A percentile compares a stretch with the other conserved stretches of the same genome.
Conservation (phyloP, 1,139 yeast species). For the Hansenula lynferdii region DNA sequence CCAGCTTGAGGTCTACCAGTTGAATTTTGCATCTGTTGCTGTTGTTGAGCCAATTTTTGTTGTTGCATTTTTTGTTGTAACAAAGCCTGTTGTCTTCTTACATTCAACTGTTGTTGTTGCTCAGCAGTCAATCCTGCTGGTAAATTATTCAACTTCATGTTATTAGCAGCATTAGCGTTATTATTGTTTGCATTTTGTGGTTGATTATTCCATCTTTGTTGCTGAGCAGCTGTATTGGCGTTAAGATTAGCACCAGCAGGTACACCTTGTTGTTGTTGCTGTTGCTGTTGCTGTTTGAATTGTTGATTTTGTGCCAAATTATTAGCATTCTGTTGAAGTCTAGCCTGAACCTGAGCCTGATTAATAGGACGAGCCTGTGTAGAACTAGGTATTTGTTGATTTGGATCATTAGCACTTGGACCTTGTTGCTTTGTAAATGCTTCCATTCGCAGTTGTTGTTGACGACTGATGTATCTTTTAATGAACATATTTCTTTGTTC, state of each 20-base stretch:
- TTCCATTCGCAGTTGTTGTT: slow-evolving; percentile 17
- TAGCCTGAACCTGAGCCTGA: slow-evolving; percentile 7
- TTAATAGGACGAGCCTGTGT: slow-evolving; percentile 1
- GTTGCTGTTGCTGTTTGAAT: slow-evolving; percentile 20
- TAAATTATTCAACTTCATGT: slow-evolving; percentile 2
- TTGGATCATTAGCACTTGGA: slow-evolving; percentile 11
- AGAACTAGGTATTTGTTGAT: neutral
- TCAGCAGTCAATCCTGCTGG: slow-evolving; percentile 10
- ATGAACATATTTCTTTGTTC: slow-evolving; percentile 20
- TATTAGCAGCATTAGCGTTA: neutral
- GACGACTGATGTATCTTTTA: slow-evolving; percentile 19
- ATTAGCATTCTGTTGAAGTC: slow-evolving; percentile 13
- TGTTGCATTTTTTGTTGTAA: slow-evolving; percentile 10
- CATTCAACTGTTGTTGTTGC: slow-evolving; percentile 17
- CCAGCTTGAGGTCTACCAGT: neutral
- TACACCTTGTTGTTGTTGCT: slow-evolving; percentile 21
- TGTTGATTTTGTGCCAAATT: slow-evolving; percentile 13
- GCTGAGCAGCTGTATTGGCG: slow-evolving; percentile 8
- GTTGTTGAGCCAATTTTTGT: slow-evolving; percentile 7
- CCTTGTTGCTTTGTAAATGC: slow-evolving; percentile 5
- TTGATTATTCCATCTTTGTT: slow-evolving; percentile 9
- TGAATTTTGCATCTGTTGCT: slow-evolving; percentile 15
- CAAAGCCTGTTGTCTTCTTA: slow-evolving; percentile 15
- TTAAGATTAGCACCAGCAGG: slow-evolving; percentile 7
- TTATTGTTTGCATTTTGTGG: slow-evolving; percentile 8